Base-by-base conservation (phyloP, 371 early-diverging fungal genomes). In the Rhizopus sp. region DNA sequence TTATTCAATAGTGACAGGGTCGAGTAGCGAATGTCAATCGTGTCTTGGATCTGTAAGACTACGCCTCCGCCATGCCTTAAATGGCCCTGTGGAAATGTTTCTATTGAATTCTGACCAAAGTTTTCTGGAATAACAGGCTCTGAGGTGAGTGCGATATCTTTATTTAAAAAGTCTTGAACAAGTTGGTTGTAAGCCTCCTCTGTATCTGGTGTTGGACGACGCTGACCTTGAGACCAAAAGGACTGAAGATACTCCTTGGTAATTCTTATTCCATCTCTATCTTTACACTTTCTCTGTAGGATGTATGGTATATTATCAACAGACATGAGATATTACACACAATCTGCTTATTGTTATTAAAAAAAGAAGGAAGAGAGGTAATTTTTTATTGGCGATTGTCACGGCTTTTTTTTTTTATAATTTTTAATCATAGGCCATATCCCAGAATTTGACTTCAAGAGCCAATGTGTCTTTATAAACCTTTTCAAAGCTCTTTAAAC, bases 21-120 rank as follows among this genome's bases (percentile, higher is more conserved):
- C 0, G 75, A 75, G 39, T 70, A 47, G 13, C 64, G 60, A 15
- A 73, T 57, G 39, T 78, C 75, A 7, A 57, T 46, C 7, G 69
- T 53, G 40, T 75, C 71, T 33, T 63, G 62, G 7, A 78, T 70
- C 45, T 78, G 73, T 7, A 78, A 56, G 1, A 78, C 66, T 3
- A 70, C 64, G 9, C 69, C 72, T 15, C 59, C 53, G 16, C 57
- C 52, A 10, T 61, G 57, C 7, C 50, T 54, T 7, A 67, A 40
- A 3, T 59, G 47, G 3, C 54, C 62, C 4, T 59, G 42, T 32
- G 75, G 71, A 49, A 70, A 74, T 1, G 63, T 59, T 9, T 37
- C 45, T 0, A 66, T n/a, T 2, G 59, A 29, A 8, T 57, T 48
- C 3, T 54, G 39, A 1, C 64, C 72, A 39, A 49, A 59, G 17